phyloP scores from a whole-genome alignment of 2,329 filamentous ascomycete species.

The Penicillium paneum region DNA sequence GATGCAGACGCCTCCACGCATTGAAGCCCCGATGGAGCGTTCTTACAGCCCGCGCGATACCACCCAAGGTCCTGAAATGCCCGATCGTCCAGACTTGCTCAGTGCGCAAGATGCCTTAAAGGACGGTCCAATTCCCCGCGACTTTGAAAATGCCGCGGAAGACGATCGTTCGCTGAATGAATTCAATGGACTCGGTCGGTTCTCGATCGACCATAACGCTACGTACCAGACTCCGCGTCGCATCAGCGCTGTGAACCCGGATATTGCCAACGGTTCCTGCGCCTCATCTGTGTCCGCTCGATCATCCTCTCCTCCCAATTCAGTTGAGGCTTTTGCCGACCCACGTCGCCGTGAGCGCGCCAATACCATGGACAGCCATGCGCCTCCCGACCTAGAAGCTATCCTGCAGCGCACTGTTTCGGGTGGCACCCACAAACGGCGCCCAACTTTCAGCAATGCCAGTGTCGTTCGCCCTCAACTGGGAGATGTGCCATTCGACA shows the following conservation, averaged over 20 bases:
- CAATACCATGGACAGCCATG: conserved; percentile 61
- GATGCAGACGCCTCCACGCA: conserved; percentile 36
- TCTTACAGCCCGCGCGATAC: conserved; percentile 35
- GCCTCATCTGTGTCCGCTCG: conserved; percentile 56
- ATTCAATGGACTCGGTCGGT: conserved; percentile 33
- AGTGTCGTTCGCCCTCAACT: conserved; percentile 53
- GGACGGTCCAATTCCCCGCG: conserved; percentile 59
- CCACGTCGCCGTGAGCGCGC: conserved; percentile 78
- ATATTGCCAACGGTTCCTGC: conserved; percentile 43
- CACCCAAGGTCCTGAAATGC: conserved; percentile 47
- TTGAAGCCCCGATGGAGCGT: conserved; percentile 39
- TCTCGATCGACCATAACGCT: conserved; percentile 44
- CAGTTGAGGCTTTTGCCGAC: conserved; percentile 94
- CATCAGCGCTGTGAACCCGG: conserved; percentile 38
- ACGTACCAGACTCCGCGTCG: conserved; percentile 34
- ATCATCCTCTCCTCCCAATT: conserved; percentile 86
- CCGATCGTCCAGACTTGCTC: conserved; percentile 48
- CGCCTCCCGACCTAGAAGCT: conserved; percentile 53
- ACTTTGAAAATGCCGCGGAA: conserved; percentile 83
- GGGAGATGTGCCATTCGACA: conserved; percentile 35
- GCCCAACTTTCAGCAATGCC: conserved; percentile 58
- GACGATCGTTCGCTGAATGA: conserved; percentile 56
- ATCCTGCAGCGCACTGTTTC: conserved; percentile 70
- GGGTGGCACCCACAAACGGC: conserved; percentile 60
- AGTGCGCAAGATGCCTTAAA: conserved; percentile 48